phyloP scores from a whole-genome alignment of 768 basidiomycete genomes.

The Daedaleopsis nitida region DNA sequence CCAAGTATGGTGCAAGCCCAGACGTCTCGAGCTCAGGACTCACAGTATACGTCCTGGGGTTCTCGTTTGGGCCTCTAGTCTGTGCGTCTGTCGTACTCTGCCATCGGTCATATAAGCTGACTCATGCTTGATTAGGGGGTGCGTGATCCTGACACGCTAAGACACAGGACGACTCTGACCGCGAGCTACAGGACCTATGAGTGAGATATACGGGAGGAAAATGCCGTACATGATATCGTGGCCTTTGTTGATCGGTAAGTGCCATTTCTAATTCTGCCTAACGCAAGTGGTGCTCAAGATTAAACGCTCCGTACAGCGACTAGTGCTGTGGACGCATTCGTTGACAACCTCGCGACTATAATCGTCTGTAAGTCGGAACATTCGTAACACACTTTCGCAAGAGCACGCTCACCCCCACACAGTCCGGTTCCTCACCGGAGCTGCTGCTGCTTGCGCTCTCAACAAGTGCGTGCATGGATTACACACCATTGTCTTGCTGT shows the following conservation, averaged over 20 bases:
- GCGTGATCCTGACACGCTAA: not conserved
- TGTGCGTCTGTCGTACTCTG: conserved; percentile 14
- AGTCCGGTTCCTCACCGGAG: conserved; percentile 23
- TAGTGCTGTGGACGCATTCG: conserved; percentile 7
- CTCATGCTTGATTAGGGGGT: conserved; percentile 8
- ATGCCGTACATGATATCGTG: conserved; percentile 18
- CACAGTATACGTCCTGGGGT: conserved; percentile 27
- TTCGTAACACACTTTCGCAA: not conserved
- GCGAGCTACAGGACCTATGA: conserved; percentile 14
- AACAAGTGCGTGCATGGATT: conserved; percentile 12
- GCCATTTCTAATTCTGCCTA: not conserved
- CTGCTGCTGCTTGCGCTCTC: conserved; percentile 17
- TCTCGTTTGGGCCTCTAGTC: conserved; percentile 21
- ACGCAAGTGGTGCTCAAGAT: not conserved
- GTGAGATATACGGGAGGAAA: conserved; percentile 19
- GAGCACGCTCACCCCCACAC: not conserved
- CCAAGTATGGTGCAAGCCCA: conserved; percentile 17
- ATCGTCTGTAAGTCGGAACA: conserved; percentile 13
- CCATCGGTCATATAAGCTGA: not conserved
- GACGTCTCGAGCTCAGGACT: conserved; percentile 24
- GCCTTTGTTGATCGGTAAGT: conserved; percentile 21
- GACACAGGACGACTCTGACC: not conserved
- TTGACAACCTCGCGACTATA: conserved; percentile 18
- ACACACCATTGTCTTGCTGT: not conserved
- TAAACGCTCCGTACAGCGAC: not conserved